Conservation (phyloP, 192 early-diverging fungal genomes). For the Obelidium mucronatum region DNA sequence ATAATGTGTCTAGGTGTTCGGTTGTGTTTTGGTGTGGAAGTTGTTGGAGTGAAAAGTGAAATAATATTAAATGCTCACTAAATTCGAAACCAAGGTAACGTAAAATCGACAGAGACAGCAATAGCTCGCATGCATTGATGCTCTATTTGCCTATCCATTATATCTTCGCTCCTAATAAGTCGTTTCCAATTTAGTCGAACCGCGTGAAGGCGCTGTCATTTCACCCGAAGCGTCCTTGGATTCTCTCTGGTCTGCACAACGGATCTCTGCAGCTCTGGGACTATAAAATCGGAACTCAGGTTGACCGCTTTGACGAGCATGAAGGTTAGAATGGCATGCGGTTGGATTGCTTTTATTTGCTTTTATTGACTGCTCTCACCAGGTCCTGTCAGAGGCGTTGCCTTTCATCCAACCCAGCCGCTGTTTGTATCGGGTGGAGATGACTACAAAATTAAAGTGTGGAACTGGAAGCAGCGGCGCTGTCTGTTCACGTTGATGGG, state of each 20-base stretch:
- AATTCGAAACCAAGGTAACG: conserved; percentile 99
- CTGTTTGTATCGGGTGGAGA: conserved; percentile 98
- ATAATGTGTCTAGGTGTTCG: too few relatives aligned
- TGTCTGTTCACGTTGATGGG: conserved; percentile 97
- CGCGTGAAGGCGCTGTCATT: conserved; percentile 96
- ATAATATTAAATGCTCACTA: conserved; percentile 70
- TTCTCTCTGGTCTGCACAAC: conserved; percentile 96
- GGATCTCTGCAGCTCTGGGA: conserved; percentile 99
- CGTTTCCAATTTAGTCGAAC: conserved; percentile 60
- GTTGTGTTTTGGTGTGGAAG: too few relatives aligned
- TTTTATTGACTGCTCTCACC: background rate
- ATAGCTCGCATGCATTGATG: background rate
- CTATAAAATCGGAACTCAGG: conserved; percentile 97
- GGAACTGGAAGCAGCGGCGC: conserved; percentile 98
- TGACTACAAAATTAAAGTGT: conserved; percentile 99
- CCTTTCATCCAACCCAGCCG: conserved; percentile 95
- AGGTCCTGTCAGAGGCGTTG: conserved; percentile 97
- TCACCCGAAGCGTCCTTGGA: conserved; percentile 98
- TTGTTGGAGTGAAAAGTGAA: too few relatives aligned
- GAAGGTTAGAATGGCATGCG: conserved; percentile 72
- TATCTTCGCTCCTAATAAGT: too few relatives aligned
- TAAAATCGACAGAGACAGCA: background rate
- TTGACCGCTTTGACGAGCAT: conserved; percentile 99
- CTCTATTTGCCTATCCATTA: too few relatives aligned
- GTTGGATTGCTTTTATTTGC: background rate